phyloP scores from a whole-genome alignment of 331 rosid genomes.

The Pyracantha coccinea region DNA sequence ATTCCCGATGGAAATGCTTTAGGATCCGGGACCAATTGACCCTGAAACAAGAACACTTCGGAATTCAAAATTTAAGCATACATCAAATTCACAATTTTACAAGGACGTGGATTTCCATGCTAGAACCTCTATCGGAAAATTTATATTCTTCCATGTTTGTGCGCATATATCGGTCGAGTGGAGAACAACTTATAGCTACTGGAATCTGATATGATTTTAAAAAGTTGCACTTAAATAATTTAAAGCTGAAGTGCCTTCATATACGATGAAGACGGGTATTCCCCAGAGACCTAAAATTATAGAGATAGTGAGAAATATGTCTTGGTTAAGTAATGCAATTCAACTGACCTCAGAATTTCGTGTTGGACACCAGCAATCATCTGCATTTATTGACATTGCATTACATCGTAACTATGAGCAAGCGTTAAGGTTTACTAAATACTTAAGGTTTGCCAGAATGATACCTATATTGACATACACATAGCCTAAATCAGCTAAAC shows the following conservation, averaged over 20 bases:
- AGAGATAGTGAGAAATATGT: background rate
- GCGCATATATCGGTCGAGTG: background rate
- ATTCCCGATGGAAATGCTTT: conserved; percentile 88
- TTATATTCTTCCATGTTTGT: background rate
- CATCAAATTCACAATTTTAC: background rate
- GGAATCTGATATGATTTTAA: background rate
- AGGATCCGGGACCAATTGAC: conserved; percentile 58
- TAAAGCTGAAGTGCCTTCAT: background rate
- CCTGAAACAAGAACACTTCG: conserved; percentile 41
- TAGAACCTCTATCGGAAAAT: background rate
- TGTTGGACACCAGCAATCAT: conserved; percentile 75
- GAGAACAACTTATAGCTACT: background rate
- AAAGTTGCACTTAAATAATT: background rate
- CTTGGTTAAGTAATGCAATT: conserved; percentile 10
- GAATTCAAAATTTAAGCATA: conserved; percentile 8
- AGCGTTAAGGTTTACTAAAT: background rate
- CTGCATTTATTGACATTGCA: conserved; percentile 36
- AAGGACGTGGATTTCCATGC: background rate
- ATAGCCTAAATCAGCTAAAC: conserved; percentile 89
- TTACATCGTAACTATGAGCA: conserved; percentile 6
- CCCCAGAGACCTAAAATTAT: background rate
- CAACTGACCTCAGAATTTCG: conserved; percentile 59
- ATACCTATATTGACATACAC: conserved; percentile 80
- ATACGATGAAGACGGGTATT: conserved; percentile 2
- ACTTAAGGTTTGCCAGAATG: conserved; percentile 7